Evolutionary conservation across 106 monocot genomes (phyloP), one percentile per base, ranked within the genome.

Genomic region (Triglochin maritima): DNA sequence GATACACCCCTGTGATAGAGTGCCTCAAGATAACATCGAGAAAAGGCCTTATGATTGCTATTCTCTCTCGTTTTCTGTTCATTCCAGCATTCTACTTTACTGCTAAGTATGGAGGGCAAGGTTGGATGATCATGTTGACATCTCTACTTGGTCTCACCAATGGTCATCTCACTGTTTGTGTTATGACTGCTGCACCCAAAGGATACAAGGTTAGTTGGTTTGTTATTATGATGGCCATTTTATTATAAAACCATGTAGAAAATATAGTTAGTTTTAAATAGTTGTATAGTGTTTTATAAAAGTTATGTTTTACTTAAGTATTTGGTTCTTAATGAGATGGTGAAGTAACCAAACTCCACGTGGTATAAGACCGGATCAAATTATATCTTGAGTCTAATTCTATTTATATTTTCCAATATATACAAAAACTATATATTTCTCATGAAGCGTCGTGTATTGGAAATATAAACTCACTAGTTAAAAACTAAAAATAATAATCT

Each of bases 31-130:
- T 94, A 46, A 79, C 56, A 47, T 89, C 89, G 43, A 61, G 89
- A 13, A 89, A 82, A 71, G 60, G 76, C 5, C 73, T 94, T 7
- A 59, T 77, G 45, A 13, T 42, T 3, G 78, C 80, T 41, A 65
- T 69, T 50, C 9, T 84, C 10, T 84, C 86, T 29, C 81, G 89
- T 9, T 84, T 94, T 58, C 15, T 89, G 4, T 65, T 94, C 17
- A 79, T 94, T 57, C 93, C 93, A 6, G 89, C 93, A 16, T 94
- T 89, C 73, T 94, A 94, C 64, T 89, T 86, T 77, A 89, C 93
- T 0, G 83, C 86, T 7, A 88, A 86, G 47, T 88, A 86, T 53
- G 85, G 85, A 49, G 86, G 47, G 17, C 87, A 87, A 68, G 88
- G 88, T 2, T 92, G 74, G 65, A 92, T 88, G 88, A 93, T 93